A percentile compares a stretch with the other conserved stretches of the same genome.
phyloP scores from a whole-genome alignment of 257 asterid species.

The Solanum peruvianum region DNA sequence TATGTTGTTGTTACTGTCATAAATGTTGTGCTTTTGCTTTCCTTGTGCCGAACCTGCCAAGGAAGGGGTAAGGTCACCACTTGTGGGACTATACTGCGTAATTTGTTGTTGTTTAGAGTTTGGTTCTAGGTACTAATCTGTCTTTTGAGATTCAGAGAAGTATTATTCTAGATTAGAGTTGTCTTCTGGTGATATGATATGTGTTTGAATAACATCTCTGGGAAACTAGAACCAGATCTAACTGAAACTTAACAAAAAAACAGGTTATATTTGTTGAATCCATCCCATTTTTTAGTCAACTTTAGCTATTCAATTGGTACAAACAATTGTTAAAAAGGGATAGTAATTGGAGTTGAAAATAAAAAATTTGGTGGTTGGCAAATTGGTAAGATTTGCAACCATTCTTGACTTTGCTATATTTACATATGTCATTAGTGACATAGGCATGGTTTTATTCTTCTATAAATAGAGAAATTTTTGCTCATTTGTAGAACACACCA shows the following conservation, averaged over 20 bases:
- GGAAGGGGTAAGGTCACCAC: background rate
- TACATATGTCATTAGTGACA: too few species aligned
- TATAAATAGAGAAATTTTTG: too few species aligned
- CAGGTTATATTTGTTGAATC: background rate
- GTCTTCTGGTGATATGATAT: background rate
- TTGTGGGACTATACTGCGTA: background rate
- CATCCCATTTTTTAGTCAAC: too few species aligned
- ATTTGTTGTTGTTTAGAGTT: background rate
- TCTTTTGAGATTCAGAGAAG: background rate
- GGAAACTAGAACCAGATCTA: background rate
- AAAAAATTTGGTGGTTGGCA: too few species aligned
- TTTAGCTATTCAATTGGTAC: too few species aligned
- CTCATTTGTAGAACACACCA: too few species aligned
- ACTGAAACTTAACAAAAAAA: background rate
- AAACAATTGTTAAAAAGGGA: too few species aligned
- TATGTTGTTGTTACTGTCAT: background rate
- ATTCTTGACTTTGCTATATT: too few species aligned
- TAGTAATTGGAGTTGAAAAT: too few species aligned
- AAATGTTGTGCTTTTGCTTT: background rate
- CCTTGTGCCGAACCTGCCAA: background rate
- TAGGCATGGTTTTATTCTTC: too few species aligned
- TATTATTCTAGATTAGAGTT: background rate
- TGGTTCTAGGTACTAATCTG: background rate
- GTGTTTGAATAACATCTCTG: background rate
- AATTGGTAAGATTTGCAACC: too few species aligned